Evolutionary conservation across 768 basidiomycete genomes (phyloP).

Genomic region (Suillus fuscotomentosus): DNA sequence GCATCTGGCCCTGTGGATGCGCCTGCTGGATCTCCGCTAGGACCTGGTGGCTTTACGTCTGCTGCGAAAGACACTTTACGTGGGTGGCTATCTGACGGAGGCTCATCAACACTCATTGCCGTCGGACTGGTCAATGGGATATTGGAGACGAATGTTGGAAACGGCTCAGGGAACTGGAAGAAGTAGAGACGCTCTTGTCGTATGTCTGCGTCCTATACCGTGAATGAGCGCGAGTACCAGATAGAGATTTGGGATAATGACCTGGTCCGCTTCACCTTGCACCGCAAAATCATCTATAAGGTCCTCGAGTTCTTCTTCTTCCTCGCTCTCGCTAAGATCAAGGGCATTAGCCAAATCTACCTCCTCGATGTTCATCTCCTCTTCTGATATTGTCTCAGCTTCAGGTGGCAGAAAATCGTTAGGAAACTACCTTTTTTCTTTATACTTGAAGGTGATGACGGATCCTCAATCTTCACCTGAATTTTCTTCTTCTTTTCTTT

Average conservation of each 20-base stretch:
- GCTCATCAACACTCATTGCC: constrained; percentile 34
- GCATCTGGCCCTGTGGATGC: constrained; percentile 15
- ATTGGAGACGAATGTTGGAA: constrained; percentile 65
- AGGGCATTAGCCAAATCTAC: constrained; percentile 58
- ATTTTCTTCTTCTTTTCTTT: constrained; percentile 35
- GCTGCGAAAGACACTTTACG: constrained; percentile 58
- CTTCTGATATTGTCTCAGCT: constrained; percentile 1
- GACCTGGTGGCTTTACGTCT: constrained; percentile 52
- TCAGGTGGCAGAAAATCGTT: background rate
- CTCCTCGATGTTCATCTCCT: constrained; percentile 30
- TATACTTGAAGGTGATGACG: constrained; percentile 18
- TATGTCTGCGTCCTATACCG: constrained; percentile 43
- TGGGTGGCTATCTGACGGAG: constrained; percentile 38
- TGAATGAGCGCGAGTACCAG: background rate
- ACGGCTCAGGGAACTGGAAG: constrained; percentile 88
- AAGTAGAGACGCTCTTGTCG: constrained; percentile 75
- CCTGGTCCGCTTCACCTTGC: constrained; percentile 38
- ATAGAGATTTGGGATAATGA: constrained; percentile 17
- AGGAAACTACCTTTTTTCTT: constrained; percentile 32
- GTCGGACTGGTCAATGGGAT: constrained; percentile 28
- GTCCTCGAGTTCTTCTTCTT: constrained; percentile 77
- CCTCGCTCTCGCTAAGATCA: constrained; percentile 72
- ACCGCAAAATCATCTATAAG: constrained; percentile 68
- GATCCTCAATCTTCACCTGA: constrained; percentile 48
- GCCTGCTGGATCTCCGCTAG: constrained; percentile 22